Percentiles rank a stretch among this genome's conserved stretches.
These are phyloP conservation scores for Mycena vulgaris DNA, from an alignment of 768 basidiomycete genomes.

Conservation along the genomic window DNA sequence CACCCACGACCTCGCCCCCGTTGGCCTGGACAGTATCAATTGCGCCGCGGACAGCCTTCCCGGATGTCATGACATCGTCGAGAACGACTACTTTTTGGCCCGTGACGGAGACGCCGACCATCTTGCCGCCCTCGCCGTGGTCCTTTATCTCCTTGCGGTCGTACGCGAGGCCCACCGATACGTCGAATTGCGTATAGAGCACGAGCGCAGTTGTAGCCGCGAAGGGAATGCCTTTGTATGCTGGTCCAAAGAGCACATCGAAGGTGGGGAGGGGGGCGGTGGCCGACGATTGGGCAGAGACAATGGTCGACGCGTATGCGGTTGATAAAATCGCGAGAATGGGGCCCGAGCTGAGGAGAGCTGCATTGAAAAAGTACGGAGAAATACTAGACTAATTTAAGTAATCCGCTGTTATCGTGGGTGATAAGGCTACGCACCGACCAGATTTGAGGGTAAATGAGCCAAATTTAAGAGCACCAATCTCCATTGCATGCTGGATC, in stretches of 20 bases:
- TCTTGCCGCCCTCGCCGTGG: slow-evolving; percentile 94
- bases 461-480: slow-evolving; percentile 90
- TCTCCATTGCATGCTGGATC: slow-evolving; percentile 77
- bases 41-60: slow-evolving; percentile 89
- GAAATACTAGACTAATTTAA: slow-evolving; percentile 69
- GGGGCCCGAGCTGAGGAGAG: slow-evolving; percentile 86
- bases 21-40: slow-evolving; percentile 78
- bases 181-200: slow-evolving; percentile 75
- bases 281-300: slow-evolving; percentile 58
- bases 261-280: slow-evolving; percentile 60
- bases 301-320: slow-evolving; percentile 89
- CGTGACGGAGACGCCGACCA: slow-evolving; percentile 89
- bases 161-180: slow-evolving; percentile 86
- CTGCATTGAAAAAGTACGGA: slow-evolving; percentile 98
- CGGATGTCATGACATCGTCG: slow-evolving; percentile 97
- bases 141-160: slow-evolving; percentile 97
- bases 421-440: slow-evolving; percentile 63
- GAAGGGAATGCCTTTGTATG: slow-evolving; percentile 97
- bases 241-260: slow-evolving; percentile 95
- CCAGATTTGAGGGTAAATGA: slow-evolving; percentile 96
- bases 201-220: slow-evolving; percentile 88
- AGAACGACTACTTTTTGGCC: slow-evolving; percentile 90
- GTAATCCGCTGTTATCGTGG: slow-evolving; percentile 14
- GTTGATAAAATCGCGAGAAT: slow-evolving; percentile 83
- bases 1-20: slow-evolving; percentile 90